A percentile compares a stretch with the other conserved stretches of the same genome.
phyloP scores from a whole-genome alignment of 2,329 filamentous ascomycete genomes.

The Monosporascus ibericus region DNA sequence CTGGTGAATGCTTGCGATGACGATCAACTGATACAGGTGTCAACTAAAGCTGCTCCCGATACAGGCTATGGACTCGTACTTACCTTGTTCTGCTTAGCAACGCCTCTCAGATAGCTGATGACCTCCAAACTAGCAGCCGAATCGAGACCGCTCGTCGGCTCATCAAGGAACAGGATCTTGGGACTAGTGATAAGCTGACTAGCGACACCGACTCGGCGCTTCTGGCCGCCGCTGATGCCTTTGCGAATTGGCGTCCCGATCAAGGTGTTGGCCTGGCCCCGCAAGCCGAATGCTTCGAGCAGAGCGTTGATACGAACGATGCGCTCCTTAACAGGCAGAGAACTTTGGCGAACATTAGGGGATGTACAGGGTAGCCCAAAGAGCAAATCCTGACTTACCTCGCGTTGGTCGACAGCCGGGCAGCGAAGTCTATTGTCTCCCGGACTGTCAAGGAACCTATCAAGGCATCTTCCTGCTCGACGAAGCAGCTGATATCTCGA shows the following conservation, averaged over 20 bases:
- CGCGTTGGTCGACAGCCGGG: slow-evolving; percentile 53
- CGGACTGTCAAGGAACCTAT: slow-evolving; percentile 74
- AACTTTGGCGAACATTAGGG: slow-evolving; percentile 17
- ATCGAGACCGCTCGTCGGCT: slow-evolving; percentile 79
- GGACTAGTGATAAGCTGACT: slow-evolving; percentile 77
- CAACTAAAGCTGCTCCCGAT: too few species aligned
- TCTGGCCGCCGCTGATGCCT: slow-evolving; percentile 80
- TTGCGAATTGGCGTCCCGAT: slow-evolving; percentile 79
- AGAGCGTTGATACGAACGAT: slow-evolving; percentile 58
- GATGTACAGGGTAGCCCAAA: background rate
- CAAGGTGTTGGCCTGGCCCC: slow-evolving; percentile 61
- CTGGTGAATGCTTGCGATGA: slow-evolving; percentile 81
- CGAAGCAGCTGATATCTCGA: slow-evolving; percentile 64
- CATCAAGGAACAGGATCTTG: slow-evolving; percentile 75
- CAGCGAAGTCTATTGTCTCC: slow-evolving; percentile 75
- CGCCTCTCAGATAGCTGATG: slow-evolving; percentile 61
- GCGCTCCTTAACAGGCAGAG: slow-evolving; percentile 46
- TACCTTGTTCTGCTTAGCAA: slow-evolving; percentile 62
- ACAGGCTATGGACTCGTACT: slow-evolving; percentile 11
- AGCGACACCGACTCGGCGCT: slow-evolving; percentile 72
- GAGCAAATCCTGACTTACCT: slow-evolving; percentile 32
- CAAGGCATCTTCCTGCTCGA: slow-evolving; percentile 83
- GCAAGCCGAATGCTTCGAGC: slow-evolving; percentile 67
- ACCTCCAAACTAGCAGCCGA: slow-evolving; percentile 73
- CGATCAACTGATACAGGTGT: slow-evolving; percentile 51